phyloP scores from a whole-genome alignment of 2,329 filamentous ascomycete genomes.

The Samsoniella hepiali region DNA sequence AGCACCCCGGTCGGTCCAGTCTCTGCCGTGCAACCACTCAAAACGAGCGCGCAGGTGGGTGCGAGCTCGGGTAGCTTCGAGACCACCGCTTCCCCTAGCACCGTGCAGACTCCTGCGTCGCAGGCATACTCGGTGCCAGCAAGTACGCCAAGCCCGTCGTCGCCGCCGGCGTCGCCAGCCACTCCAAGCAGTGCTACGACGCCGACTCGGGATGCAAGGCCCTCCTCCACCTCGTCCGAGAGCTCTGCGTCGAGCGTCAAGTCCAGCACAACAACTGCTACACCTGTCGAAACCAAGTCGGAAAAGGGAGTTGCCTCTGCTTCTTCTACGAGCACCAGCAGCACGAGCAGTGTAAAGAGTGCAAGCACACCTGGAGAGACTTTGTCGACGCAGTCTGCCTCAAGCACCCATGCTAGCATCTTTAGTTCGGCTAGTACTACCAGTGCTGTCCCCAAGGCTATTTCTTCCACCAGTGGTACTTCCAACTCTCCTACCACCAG shows the following conservation, averaged over 20 bases:
- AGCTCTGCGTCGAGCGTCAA: not conserved
- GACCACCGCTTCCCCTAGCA: not conserved
- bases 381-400: no score
- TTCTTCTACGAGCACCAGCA: not conserved
- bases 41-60: slow-evolving; percentile 28
- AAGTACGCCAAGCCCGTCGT: not conserved
- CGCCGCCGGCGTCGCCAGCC: not conserved
- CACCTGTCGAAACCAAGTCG: not conserved
- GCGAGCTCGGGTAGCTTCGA: slow-evolving; percentile 25
- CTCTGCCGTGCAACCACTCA: slow-evolving; percentile 25
- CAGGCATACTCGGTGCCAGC: not conserved
- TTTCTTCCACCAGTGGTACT: no score
- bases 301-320: no score
- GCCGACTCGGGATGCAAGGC: not conserved
- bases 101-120: not conserved
- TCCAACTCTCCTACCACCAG: no score
- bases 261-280: not conserved
- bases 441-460: no score
- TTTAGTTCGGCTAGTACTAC: no score
- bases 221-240: not conserved
- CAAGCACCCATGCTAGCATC: no score
- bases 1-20: slow-evolving; percentile 20
- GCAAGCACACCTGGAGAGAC: not conserved
- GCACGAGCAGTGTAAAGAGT: not conserved
- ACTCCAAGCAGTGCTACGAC: not conserved